phyloP scores from a whole-genome alignment of 495 filamentous ascomycete genomes.

The Neurospora discreta region DNA sequence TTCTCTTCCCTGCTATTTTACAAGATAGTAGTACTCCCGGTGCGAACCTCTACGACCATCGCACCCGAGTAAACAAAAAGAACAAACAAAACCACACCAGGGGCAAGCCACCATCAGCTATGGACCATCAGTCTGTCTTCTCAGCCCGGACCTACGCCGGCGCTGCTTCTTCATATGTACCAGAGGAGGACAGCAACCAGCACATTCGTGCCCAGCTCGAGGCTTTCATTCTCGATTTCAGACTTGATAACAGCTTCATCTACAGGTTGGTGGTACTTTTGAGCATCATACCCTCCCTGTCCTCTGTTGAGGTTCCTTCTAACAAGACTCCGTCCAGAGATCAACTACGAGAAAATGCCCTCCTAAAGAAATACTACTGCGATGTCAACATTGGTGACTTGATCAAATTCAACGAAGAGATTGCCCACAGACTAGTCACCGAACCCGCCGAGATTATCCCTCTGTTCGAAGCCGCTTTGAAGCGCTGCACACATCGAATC shows the following conservation, averaged over 20 bases:
- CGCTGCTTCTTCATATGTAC: conserved; percentile 29
- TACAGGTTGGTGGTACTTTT: conserved; percentile 75
- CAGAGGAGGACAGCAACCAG: conserved; percentile 41
- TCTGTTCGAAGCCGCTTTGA: conserved; percentile 81
- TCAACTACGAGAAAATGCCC: conserved; percentile 88
- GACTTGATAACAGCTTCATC: conserved; percentile 90
- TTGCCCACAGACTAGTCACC: conserved; percentile 81
- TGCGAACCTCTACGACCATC: background rate
- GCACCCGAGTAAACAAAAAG: conserved; percentile 1
- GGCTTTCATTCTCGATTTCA: conserved; percentile 90
- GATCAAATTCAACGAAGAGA: conserved; percentile 92
- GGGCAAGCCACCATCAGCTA: conserved; percentile 21
- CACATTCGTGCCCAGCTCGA: conserved; percentile 52
- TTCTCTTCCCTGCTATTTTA: background rate
- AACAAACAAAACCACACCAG: conserved; percentile 3
- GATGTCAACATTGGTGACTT: conserved; percentile 95
- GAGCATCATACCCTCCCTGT: conserved; percentile 21
- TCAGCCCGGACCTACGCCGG: conserved; percentile 39
- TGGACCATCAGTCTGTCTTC: conserved; percentile 88
- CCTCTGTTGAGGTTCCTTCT: background rate
- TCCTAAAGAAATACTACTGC: conserved; percentile 91
- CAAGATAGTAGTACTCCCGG: background rate
- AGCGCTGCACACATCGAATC: conserved; percentile 83
- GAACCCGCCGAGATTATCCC: conserved; percentile 92
- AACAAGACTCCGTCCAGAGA: conserved; percentile 46